Base-by-base conservation (phyloP, 1,284 basidiomycete genomes). In the Irpex sp. region DNA sequence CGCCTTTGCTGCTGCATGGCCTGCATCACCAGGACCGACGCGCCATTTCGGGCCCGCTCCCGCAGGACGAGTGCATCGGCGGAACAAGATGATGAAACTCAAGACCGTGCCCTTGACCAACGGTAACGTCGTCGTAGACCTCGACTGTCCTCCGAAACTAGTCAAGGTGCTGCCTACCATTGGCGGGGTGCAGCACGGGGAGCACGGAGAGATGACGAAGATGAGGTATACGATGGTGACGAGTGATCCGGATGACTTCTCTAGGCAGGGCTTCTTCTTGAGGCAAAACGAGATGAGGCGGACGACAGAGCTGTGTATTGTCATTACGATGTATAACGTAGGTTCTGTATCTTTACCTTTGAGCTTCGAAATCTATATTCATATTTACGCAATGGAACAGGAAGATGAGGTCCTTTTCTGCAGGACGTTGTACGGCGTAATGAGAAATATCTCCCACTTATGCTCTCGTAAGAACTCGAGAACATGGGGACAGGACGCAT, bases 261-360 rank as follows among this genome's bases (percentile, higher is more conserved):
- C 93, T 71, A 82, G 82, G 65, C 87, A 88, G 50, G 88, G 90
- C 5, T 95, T 94, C 71, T 90, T 90, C 61, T 81, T 99, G 36
- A 84, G 97, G 51, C 96, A 98, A 71, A 92, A 92, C 68, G 83
- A 91, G 69, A 86, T 80, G 68, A 85, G 87, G 46, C 82, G 96
- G 50, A 85, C 89, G 65, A 99, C 95, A 1, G 97, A 99, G 72
- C 75, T 99, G 56, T 94, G 97, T 77, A 91, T 97, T 75, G 92
- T 93, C 65, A 92, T 98, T 72, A 98, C 97, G 19, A 95, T 98
- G 94, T 97, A 92, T 75, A 95, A 94, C 71, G 91, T 92, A 70
- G 67, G 89, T 80, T 7, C n/a, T 47, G 26, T 7, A 5, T 62
- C 8, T 61, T 9, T 43, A 13, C 61, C 5, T 13, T 60, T 5